Base-by-base conservation (phyloP, 192 early-diverging fungal genomes). In the Diversispora epigaea region DNA sequence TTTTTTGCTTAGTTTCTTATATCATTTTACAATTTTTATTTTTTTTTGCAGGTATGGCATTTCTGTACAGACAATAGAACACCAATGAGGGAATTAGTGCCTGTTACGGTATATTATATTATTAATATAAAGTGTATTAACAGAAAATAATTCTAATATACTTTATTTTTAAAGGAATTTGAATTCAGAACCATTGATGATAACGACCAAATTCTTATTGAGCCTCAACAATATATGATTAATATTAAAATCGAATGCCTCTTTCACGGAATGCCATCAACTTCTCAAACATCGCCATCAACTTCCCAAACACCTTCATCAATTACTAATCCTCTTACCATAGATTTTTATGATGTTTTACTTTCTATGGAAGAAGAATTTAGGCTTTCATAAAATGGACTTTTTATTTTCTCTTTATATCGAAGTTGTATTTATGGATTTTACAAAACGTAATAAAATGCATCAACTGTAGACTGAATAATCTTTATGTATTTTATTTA, bases 341-440 rank as follows among this genome's bases (percentile, higher is more conserved):
- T 63, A 63, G 61, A 63, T 63, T 63, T 63, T 63, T 63, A 63
- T n/a, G n/a, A n/a, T n/a, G n/a, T n/a, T n/a, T n/a, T n/a, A n/a
- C n/a, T n/a, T n/a, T n/a, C n/a, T n/a, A n/a, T n/a, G n/a, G n/a
- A n/a, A n/a, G n/a, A n/a, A n/a, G n/a, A n/a, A n/a, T n/a, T n/a
- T n/a, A n/a, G n/a, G n/a, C n/a, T n/a, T n/a, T n/a, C n/a, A n/a
- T n/a, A n/a, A n/a, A n/a, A n/a, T n/a, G n/a, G n/a, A n/a, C n/a
- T n/a, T n/a, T n/a, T n/a, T n/a, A n/a, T n/a, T n/a, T n/a, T n/a
- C n/a, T n/a, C n/a, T n/a, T n/a, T n/a, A n/a, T n/a, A n/a, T n/a
- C n/a, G n/a, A n/a, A n/a, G n/a, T n/a, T n/a, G n/a, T n/a, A n/a
- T n/a, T n/a, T n/a, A n/a, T n/a, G n/a, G n/a, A n/a, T n/a, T n/a